Evolutionary conservation across 116 monocot genomes (phyloP), one percentile per base, ranked within the genome.

Genomic region (Cymodocea nodosa): DNA sequence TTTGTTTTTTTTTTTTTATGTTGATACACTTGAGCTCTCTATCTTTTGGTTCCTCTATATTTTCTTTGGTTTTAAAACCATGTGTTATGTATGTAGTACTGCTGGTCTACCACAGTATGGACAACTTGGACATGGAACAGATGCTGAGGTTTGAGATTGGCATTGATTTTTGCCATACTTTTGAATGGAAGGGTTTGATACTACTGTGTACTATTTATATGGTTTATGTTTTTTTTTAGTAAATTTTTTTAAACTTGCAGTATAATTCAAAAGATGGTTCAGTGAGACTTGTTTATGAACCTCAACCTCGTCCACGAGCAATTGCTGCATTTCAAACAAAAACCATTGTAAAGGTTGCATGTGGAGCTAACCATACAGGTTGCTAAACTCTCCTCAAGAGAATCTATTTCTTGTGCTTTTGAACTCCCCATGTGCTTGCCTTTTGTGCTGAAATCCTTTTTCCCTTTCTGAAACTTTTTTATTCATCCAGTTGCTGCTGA

Each of bases 311-410:
- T 17, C 98, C 98, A 66, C 75, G 79, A 68, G 78, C 89, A 67
- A 81, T 98, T 78, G 71, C 84, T 77, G 56, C 84, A 63, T 86
- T 98, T 54, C 82, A 84, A 13, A 78, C 62, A 40, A 89, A 92
- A 80, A 84, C 70, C 30, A 62, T 98, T 69, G 84, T 86, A 13
- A 98, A 98, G 82, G 98, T 84, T 78, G 98, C 98, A 50, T 98
- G 98, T 78, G 98, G 98, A 75, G 84, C 85, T 65, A 98, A 98
- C 59, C 98, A 98, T 75, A 86, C 98, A 86, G 98, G 98, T 98
- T 72, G 64, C 19, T 1, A 23, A 22, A 22, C 68, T 57, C 56
- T 56, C 44, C 6, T 44, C 6, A 2, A 44, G 44, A 44, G 6
- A 44, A 44, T 44, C 44, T 3, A 18, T 57, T 35, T 25, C 15